phyloP scores from a whole-genome alignment of 192 early-diverging fungal genomes.

The Pecoramyces ruminantium region DNA sequence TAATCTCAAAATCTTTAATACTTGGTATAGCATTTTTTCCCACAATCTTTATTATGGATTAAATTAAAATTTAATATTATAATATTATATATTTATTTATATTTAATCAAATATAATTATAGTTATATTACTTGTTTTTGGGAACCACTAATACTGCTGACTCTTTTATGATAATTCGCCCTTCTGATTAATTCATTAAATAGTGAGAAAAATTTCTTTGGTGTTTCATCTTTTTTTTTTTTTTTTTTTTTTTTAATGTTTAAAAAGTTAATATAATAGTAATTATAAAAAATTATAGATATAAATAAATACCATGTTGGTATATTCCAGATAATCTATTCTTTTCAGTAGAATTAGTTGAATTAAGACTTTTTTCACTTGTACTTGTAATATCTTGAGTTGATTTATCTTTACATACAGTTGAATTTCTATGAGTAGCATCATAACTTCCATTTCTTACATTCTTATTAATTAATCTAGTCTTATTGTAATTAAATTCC shows the following conservation, averaged over 20 bases:
- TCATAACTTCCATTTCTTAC: not conserved
- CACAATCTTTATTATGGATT: not conserved
- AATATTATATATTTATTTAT: too few species aligned
- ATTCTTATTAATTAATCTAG: not conserved
- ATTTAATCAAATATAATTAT: not conserved
- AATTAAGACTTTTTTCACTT: constrained; percentile 22
- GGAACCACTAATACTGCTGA: not conserved
- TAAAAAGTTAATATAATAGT: too few species aligned
- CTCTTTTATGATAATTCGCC: constrained; percentile 8
- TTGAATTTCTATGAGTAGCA: not conserved
- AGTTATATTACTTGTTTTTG: not conserved
- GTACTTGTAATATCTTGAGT: constrained; percentile 9
- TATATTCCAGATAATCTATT: not conserved
- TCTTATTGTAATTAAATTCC: not conserved
- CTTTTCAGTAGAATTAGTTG: constrained; percentile 4
- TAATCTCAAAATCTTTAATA: constrained; percentile 83
- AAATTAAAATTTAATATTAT: too few species aligned
- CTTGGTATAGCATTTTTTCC: constrained; percentile 21
- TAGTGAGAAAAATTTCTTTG: constrained; percentile 49
- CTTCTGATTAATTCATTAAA: constrained; percentile 51
- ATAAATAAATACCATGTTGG: too few species aligned
- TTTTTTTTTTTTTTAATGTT: too few species aligned
- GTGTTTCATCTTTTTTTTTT: constrained; percentile 5
- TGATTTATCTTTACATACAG: constrained; percentile 13
- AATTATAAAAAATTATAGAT: too few species aligned